Base-by-base conservation (phyloP, 208 protist species). In the Wallacemonas collosoma region DNA sequence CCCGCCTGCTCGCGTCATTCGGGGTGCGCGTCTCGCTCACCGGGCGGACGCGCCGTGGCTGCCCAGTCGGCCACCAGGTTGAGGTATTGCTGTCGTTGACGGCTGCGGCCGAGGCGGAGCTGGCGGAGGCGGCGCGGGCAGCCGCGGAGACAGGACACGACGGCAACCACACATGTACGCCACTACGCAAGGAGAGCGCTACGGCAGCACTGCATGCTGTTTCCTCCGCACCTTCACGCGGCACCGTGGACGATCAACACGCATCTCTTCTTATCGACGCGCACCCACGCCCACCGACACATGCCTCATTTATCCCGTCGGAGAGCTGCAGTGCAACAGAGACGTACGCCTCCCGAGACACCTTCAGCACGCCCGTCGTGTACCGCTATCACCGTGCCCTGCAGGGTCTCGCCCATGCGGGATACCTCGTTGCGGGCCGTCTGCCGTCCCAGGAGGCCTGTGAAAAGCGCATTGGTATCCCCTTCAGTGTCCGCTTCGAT, bases 31-130 rank as follows among this genome's bases (percentile, higher is more conserved):
- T 92, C 48, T 53, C 78, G 50, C 48, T 89, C 47, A 76, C 69
- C 14, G 90, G 90, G 6, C 50, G 15, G 41, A 56, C 77, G 55
- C 80, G 90, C 2, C 76, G 79, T 7, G 90, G 90, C 51, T 81
- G 77, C 73, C 90, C 90, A 9, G 70, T 78, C 4, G 75, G 75
- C 2, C 7, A 36, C 0, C 54, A 66, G 44, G 82, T 76, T 1
- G 72, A 75, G 39, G 83, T 83, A 57, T 35, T 93, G 15, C 40
- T 93, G 15, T 77, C 79, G 2, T 70, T 90, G 12, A 80, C 72
- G 2, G 70, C 71, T 66, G 69, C 11, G 4, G 81, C 78, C 14
- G 73, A 71, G 17, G 26, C 8, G 4, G 81, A 68, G 48, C 64
- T 84, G 50, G 72, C 71, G 56, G 74, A 62, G n/a, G 71, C 61